Evolutionary conservation across 306 rosid genomes (phyloP).

Genomic region (Quercus aquifolioides): DNA sequence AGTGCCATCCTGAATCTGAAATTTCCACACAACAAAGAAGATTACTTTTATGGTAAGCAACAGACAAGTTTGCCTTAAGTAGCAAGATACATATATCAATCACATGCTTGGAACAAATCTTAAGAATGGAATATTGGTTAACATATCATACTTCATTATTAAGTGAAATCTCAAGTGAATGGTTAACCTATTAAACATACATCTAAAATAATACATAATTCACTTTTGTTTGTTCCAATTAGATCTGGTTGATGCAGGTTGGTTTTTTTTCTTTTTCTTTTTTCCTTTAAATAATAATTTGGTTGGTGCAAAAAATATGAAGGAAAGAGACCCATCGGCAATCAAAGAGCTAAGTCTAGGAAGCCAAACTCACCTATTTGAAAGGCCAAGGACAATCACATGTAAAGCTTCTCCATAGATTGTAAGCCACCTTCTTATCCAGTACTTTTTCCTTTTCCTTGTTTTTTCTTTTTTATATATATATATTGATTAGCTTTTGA

Average conservation of each 20-base stretch:
- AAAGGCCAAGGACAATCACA: neutral
- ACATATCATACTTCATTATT: neutral
- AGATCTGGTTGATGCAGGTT: neutral
- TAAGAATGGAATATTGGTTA: neutral
- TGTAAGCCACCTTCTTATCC: neutral
- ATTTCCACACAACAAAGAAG: neutral
- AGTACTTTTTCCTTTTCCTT: too few relatives aligned
- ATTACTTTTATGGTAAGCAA: too few relatives aligned
- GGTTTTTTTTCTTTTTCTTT: neutral
- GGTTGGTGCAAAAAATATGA: neutral
- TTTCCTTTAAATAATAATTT: neutral
- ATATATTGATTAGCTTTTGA: too few relatives aligned
- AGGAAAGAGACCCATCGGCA: neutral
- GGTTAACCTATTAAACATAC: neutral
- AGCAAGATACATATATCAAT: neutral
- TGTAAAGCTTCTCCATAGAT: neutral
- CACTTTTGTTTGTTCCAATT: neutral
- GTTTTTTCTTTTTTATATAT: too few relatives aligned
- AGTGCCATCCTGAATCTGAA: slow-evolving; percentile 69
- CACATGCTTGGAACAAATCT: neutral
- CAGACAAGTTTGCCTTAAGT: too few relatives aligned
- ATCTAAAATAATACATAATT: neutral
- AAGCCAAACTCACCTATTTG: neutral
- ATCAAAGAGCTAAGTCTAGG: neutral
- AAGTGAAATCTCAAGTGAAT: neutral